phyloP scores from a whole-genome alignment of 2,329 filamentous ascomycete genomes.

The Periconia macrospinosa region DNA sequence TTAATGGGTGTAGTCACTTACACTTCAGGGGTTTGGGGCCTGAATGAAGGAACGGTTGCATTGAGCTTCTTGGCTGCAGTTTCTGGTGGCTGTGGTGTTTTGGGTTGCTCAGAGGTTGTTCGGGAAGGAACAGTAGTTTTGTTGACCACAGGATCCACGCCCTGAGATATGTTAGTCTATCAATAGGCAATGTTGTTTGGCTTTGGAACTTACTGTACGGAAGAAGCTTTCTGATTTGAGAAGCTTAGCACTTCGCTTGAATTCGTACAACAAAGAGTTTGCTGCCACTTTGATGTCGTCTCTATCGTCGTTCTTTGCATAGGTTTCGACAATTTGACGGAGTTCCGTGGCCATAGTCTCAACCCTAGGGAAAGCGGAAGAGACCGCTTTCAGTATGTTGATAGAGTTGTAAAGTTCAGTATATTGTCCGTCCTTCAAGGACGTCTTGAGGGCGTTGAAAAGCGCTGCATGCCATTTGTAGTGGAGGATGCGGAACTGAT shows the following conservation, averaged over 20 bases:
- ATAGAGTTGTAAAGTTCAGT: slow-evolving; percentile 98
- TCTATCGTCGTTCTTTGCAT: slow-evolving; percentile 60
- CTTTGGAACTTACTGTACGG: slow-evolving; percentile 54
- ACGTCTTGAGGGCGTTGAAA: slow-evolving; percentile 76
- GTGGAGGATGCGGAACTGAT: slow-evolving; percentile 80
- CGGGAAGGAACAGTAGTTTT: slow-evolving; percentile 14
- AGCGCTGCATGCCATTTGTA: slow-evolving; percentile 90
- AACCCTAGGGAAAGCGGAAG: slow-evolving; percentile 82
- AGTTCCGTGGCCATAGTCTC: slow-evolving; percentile 80
- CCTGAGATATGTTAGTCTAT: slow-evolving; percentile 18
- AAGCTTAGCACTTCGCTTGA: slow-evolving; percentile 66
- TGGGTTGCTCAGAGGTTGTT: slow-evolving; percentile 38
- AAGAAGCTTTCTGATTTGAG: slow-evolving; percentile 79
- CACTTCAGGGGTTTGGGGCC: slow-evolving; percentile 47
- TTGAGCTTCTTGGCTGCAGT: slow-evolving; percentile 46
- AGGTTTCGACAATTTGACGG: slow-evolving; percentile 66
- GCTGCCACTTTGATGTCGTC: slow-evolving; percentile 77
- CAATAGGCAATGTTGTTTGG: slow-evolving; percentile 1
- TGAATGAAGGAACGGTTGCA: slow-evolving; percentile 67
- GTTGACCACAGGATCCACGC: slow-evolving; percentile 16
- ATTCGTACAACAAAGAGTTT: slow-evolving; percentile 69
- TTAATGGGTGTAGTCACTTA: slow-evolving; percentile 18
- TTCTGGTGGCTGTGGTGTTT: slow-evolving; percentile 46
- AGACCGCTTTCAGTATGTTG: slow-evolving; percentile 78
- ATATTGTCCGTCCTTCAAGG: slow-evolving; percentile 82